Evolutionary conservation across 805 yeast genomes (phyloP), one percentile per base, ranked within the genome.

Genomic region (Candida xyloterini): DNA sequence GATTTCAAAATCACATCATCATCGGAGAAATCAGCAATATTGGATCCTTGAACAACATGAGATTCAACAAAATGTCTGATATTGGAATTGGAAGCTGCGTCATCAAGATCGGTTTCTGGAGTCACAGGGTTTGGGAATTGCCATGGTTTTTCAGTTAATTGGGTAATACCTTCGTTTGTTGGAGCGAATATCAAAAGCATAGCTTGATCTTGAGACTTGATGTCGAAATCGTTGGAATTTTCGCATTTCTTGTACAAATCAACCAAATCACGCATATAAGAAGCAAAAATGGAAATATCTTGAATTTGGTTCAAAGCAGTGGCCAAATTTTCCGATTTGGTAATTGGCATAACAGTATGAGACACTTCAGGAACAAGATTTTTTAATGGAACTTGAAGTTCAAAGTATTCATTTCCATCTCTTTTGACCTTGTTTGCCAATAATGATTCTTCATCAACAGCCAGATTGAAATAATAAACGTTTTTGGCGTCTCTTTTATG

Each of bases 91-190:
- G 79, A 71, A 0, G 71, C 63, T 22, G 64, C 59, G 40, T 81
- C 88, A 31, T 73, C 70, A 15, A 68, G 66, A 33, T 59, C 57
- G 26, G 70, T 52, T 23, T 59, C 64, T 6, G 64, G 68, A 15
- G 67, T 67, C 11, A 77, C 65, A 5, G 66, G 52, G 7, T 55
- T 57, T 0, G 95, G 95, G 59, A 82, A 87, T 55, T 82, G 81
- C 95, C 95, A 88, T 15, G 95, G 95, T 57, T 86, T 87, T 40
- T 58, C 40, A 3, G 60, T 10, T 33, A 81, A 55, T 2, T 68
- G 62, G 23, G 63, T 63, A 43, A 87, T 67, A 3, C 87, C 90
- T 10, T 59, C 60, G 53, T 87, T 78, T 2, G 78, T 67, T 7
- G 95, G 95, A 3, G 95, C 86, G 53, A 87, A 73, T 6, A 87